Evolutionary conservation across 2,329 filamentous ascomycete genomes (phyloP).

Genomic region (Exophiala alcalophila): DNA sequence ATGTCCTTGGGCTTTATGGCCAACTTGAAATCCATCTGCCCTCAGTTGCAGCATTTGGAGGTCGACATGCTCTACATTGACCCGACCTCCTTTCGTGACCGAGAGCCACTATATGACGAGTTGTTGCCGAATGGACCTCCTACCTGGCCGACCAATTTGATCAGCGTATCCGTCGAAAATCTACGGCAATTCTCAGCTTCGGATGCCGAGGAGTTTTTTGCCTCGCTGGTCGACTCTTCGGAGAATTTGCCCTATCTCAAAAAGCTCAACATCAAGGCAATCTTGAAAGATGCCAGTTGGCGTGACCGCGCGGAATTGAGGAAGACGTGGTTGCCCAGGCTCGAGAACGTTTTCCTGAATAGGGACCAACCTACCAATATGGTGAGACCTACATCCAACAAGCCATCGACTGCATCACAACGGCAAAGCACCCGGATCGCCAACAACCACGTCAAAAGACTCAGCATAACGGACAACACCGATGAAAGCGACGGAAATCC

Average conservation of each 20-base stretch:
- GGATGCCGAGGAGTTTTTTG: constrained; percentile 73
- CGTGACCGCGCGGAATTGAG: constrained; percentile 76
- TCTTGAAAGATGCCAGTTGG: constrained; percentile 74
- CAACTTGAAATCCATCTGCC: constrained; percentile 64
- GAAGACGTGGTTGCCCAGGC: constrained; percentile 69
- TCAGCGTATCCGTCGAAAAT: constrained; percentile 70
- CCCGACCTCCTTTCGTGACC: constrained; percentile 65
- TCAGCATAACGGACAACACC: constrained; percentile 9
- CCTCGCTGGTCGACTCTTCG: constrained; percentile 72
- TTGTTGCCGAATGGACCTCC: constrained; percentile 52
- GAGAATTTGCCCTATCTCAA: constrained; percentile 64
- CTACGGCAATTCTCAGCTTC: constrained; percentile 70
- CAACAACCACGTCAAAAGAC: constrained; percentile 12
- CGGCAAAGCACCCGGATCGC: constrained; percentile 42
- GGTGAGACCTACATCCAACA: neutral
- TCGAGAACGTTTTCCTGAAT: constrained; percentile 53
- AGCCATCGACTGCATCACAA: constrained; percentile 32
- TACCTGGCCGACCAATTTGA: constrained; percentile 72
- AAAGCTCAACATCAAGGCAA: constrained; percentile 68
- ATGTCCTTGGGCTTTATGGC: constrained; percentile 73
- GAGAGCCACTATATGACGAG: constrained; percentile 69
- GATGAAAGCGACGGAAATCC: constrained; percentile 15
- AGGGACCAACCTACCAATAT: constrained; percentile 6
- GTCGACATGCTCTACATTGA: constrained; percentile 80
- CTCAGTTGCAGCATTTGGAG: constrained; percentile 64